Base-by-base conservation (phyloP, 306 rosid species). In the Cucurbita ficifolia region DNA sequence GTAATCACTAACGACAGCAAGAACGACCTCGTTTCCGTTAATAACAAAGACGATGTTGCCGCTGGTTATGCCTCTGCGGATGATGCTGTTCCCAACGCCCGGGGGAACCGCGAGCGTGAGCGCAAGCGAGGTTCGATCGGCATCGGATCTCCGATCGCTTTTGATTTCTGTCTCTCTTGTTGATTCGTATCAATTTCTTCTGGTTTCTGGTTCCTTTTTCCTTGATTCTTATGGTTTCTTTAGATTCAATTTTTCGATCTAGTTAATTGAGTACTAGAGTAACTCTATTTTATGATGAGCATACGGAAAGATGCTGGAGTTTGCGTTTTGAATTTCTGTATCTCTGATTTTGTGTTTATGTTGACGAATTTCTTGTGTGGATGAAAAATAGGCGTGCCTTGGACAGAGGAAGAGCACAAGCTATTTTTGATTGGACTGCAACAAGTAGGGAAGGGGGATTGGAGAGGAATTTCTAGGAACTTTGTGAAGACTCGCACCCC, bases 381-480 rank as follows among this genome's bases (percentile, higher is more conserved):
- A 70, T 77, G 77, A 75, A 76, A 45, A 42, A 80, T 83, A 95
- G 99, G 99, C 10, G 88, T 95, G 69, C 99, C 99, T 11, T 95
- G 99, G 99, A 91, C 99, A 59, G 99, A 95, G 83, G 97, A 91
- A 49, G 99, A 95, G 77, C 99, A 95, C 87, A 95, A 91, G 84
- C 85, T 95, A 50, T 95, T 95, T 57, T 72, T 95, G 86, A 74
- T 88, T 49, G 99, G 99, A 79, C 84, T 95, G 81, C 96, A 91
- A 86, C 87, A 88, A 78, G 99, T 91, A 17, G 99, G 99, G 46
- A 95, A 95, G 75, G 99, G 99, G 57, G 99, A 95, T 79, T 95
- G 99, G 99, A 88, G 99, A 74, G 97, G 99, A 80, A 95, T 95
- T 80, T 91, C 99, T 0, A 86, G 89, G 77, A 91, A 89, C 86